A percentile compares a stretch with the other conserved stretches of the same genome.
These are phyloP conservation scores for Hypsizygus marmoreus DNA, from an alignment of 768 basidiomycete species.

Conservation along the genomic window DNA sequence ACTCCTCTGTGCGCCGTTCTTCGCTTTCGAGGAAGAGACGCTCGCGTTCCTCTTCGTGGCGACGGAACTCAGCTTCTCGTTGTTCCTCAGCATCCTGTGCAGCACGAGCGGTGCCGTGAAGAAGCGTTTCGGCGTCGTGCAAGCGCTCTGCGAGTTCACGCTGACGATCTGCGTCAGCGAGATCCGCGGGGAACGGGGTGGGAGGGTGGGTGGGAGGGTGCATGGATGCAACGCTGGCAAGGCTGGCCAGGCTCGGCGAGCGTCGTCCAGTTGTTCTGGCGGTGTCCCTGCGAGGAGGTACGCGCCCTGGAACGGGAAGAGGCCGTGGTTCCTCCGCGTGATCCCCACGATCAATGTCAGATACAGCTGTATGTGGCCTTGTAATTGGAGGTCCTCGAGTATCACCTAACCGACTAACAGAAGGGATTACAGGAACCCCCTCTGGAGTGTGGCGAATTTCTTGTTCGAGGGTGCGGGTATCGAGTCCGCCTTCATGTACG, in stretches of 20 bases:
- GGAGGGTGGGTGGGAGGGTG: conserved; percentile 23
- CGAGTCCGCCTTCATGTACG: conserved; percentile 6
- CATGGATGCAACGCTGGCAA: no score
- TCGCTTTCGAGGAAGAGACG: conserved; percentile 62
- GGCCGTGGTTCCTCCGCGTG: conserved; percentile 14
- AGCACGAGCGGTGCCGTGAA: conserved; percentile 48
- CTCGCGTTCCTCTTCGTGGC: conserved; percentile 66
- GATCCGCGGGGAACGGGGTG: conserved; percentile 38
- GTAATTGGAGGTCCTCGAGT: no score
- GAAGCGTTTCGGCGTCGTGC: conserved; percentile 45
- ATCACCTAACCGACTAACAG: neutral
- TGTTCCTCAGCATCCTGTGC: conserved; percentile 62
- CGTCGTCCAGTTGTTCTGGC: no score
- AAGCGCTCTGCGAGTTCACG: conserved; percentile 59
- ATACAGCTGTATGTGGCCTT: neutral
- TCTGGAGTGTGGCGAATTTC: conserved; percentile 8
- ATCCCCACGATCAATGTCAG: neutral
- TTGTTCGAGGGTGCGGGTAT: conserved; percentile 3
- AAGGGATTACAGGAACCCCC: conserved; percentile 11
- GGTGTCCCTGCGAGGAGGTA: no score
- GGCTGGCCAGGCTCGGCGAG: no score
- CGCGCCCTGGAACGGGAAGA: conserved; percentile 18
- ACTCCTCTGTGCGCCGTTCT: conserved; percentile 56
- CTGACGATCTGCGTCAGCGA: conserved; percentile 44
- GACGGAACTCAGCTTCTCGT: conserved; percentile 65